Base-by-base conservation (phyloP, 805 yeast species). In the Dipodascus geniculatus region DNA sequence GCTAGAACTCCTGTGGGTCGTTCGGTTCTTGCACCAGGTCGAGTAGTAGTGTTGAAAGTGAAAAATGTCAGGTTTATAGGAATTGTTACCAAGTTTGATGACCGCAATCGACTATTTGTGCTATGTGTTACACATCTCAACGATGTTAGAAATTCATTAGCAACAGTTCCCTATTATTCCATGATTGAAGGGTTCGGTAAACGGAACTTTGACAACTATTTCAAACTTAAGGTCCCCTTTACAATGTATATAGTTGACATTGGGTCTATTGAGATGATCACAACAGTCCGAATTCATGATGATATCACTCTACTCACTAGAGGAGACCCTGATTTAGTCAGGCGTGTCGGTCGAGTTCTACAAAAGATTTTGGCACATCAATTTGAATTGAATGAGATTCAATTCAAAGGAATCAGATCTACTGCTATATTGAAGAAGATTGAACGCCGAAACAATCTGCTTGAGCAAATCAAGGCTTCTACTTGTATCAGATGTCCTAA, bases 21-120 rank as follows among this genome's bases (percentile, higher is more conserved):
- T 53, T 72, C 73, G 33, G 67, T 74, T 19, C 66, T 85, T 51
- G 72, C 68, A 53, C 63, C 68, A 1, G 91, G 90, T 1, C 72
- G 84, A 56, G 63, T 85, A 50, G 61, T 86, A 52, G 73, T 82
- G 3, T 87, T 71, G 65, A 74, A 79, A 56, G 14, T 17, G 6
- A 65, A 65, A 3, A 63, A 70, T 3, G 74, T 68, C 2, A 64
- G 66, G 16, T 58, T 75, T 1, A 65, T 71, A 50, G 95, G 89
- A 3, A 74, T 83, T 54, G 68, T 83, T 23, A 73, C 74, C 52
- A 16, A 63, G 56, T 51, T 61, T 62, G 16, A 31, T 11, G 38
- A 28, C 9, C 8, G 23, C 4, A 23, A 44, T 2, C 50, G 52
- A 24, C 23, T 56, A 11, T 48, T 38, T 33, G 52, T 56, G 6